Conservation (phyloP, 1,284 basidiomycete genomes). For the Sanghuangporus sanghuang region DNA sequence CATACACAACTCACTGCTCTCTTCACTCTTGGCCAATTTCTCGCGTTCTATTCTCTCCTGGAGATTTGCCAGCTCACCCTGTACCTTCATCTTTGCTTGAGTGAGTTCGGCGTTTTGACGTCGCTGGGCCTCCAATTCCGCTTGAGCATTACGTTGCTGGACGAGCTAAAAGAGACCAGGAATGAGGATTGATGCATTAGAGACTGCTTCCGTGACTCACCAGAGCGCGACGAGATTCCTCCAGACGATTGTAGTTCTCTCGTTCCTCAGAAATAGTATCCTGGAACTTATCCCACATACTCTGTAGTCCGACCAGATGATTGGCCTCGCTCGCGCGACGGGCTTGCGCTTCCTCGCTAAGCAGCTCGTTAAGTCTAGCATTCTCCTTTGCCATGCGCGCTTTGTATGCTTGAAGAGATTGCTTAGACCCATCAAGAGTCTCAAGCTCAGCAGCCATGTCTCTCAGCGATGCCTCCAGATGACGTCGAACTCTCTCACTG, state of each 20-base stretch:
- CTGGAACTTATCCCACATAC: constrained; percentile 68
- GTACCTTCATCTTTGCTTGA: constrained; percentile 51
- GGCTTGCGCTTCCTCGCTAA: constrained; percentile 63
- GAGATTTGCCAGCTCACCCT: constrained; percentile 50
- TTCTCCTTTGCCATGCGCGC: constrained; percentile 57
- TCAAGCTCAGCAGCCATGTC: constrained; percentile 64
- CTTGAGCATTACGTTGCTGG: constrained; percentile 60
- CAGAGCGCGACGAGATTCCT: constrained; percentile 69
- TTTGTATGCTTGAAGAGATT: constrained; percentile 56
- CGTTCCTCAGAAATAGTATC: constrained; percentile 55
- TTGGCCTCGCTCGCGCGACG: constrained; percentile 54
- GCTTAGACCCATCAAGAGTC: constrained; percentile 59
- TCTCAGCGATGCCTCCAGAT: constrained; percentile 57
- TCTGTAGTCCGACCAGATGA: constrained; percentile 59
- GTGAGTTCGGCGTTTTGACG: constrained; percentile 55
- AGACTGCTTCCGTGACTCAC: constrained; percentile 33
- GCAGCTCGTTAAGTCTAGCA: constrained; percentile 44
- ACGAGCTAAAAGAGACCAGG: constrained; percentile 39
- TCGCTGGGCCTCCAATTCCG: constrained; percentile 59
- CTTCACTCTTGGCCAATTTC: constrained; percentile 49
- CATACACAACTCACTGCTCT: constrained; percentile 38
- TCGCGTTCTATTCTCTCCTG: constrained; percentile 55
- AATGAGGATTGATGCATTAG: background rate
- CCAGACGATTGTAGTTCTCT: constrained; percentile 55
- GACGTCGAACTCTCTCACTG: constrained; percentile 61